Evolutionary conservation across 805 yeast genomes (phyloP), one percentile per base, ranked within the genome.

Genomic region (Wickerhamomyces strasburgensis): DNA sequence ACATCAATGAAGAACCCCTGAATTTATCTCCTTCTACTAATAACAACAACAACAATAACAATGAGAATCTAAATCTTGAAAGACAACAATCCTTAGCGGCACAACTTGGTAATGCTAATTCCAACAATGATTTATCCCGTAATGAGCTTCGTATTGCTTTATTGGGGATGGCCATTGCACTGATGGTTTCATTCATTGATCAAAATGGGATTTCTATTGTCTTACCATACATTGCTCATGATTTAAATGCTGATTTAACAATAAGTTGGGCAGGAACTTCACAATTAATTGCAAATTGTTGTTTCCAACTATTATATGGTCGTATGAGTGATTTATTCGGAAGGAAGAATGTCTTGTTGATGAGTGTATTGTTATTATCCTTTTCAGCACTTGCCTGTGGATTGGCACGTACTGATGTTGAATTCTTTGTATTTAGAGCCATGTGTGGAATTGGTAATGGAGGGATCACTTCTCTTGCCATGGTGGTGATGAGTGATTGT

Each of bases 181-280:
- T 21, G 25, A 21, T 21, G 25, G 25, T 21, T 8, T 21, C 25
- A 11, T 21, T 21, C 11, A 21, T 21, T 21, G 25, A 21, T 21
- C 25, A 21, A 11, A 21, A 21, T 21, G 25, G 25, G 7, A 21
- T 21, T 8, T 21, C 25, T 21, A 21, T 21, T 21, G 25, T 21
- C 11, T 21, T 21, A 11, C 65, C 78, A 1, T 40, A 48, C 11
- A 72, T 74, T 21, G 75, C 71, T 3, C 47, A 58, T 24, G 75
- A 65, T 26, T 54, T 74, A 27, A 39, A 70, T 33, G 72, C 76
- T 1, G 58, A 64, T 25, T 56, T 56, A 15, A 66, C 76, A 2
- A 71, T 75, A 26, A 66, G 73, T 33, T 75, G 81, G 81, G 78
- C 76, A 0, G 78, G 78, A 19, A 70, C 80, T 0, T 67, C 80